A percentile compares a stretch with the other conserved stretches of the same genome.
These are phyloP conservation scores for Hirschfeldia incana DNA, from an alignment of 345 rosid genomes.

Conservation along the genomic window DNA sequence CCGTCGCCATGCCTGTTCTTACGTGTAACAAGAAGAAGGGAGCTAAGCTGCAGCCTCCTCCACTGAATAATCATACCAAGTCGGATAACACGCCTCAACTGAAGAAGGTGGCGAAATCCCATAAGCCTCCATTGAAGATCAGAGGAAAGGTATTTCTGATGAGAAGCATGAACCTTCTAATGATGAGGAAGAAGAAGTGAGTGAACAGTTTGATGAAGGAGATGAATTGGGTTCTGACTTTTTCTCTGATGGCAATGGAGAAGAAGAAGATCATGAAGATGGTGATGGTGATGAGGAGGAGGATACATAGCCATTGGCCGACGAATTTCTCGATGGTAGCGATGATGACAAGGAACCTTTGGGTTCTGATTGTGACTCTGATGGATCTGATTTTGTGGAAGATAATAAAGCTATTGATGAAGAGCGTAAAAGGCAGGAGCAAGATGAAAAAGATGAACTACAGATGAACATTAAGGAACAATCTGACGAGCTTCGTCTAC, in stretches of 20 bases:
- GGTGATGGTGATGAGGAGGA: constrained; percentile 9
- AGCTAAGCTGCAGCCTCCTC: too few relatives aligned
- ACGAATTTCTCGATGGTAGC: constrained; percentile 30
- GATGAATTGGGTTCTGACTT: constrained; percentile 32
- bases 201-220: constrained; percentile 38
- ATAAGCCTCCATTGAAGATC: constrained; percentile 54
- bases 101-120: constrained; percentile 32
- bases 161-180: constrained; percentile 43
- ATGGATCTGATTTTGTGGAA: constrained; percentile 57
- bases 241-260: constrained; percentile 22
- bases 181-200: constrained; percentile 23
- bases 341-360: constrained; percentile 40
- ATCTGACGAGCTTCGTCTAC: constrained; percentile 82
- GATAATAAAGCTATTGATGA: constrained; percentile 61
- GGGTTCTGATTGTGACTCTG: constrained; percentile 58
- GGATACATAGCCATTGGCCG: neutral
- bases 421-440: constrained; percentile 48
- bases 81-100: too few relatives aligned
- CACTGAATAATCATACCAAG: too few relatives aligned
- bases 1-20: too few relatives aligned
- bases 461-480: constrained; percentile 73
- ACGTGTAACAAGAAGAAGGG: too few relatives aligned
- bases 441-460: constrained; percentile 69
- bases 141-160: constrained; percentile 43
- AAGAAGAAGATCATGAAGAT: constrained; percentile 13